Evolutionary conservation across 805 yeast species (phyloP).

Genomic region (Grigorovia humatica): DNA sequence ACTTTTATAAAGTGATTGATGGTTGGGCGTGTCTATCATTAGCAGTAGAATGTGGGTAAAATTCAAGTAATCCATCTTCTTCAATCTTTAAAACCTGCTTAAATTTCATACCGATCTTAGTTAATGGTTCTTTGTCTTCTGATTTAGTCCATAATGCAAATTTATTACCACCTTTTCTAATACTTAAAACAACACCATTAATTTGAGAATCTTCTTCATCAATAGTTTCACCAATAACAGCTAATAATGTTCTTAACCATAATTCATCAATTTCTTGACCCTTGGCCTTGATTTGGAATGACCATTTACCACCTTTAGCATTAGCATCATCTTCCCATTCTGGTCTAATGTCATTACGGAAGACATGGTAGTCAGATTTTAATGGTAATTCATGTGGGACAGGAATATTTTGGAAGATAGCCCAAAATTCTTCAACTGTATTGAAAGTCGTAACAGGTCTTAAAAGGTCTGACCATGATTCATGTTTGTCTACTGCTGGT

Average conservation of each 20-base stretch:
- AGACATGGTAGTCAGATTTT: constrained; percentile 89
- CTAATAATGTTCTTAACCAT: constrained; percentile 83
- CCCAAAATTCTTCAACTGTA: constrained; percentile 99
- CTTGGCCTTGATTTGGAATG: constrained; percentile 60
- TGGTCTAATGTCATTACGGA: constrained; percentile 88
- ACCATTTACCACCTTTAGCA: constrained; percentile 91
- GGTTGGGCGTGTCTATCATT: constrained; percentile 27
- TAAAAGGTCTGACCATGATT: constrained; percentile 85
- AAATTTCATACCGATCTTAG: constrained; percentile 74
- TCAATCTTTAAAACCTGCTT: constrained; percentile 72
- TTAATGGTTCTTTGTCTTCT: constrained; percentile 51
- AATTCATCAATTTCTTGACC: constrained; percentile 65
- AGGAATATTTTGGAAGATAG: constrained; percentile 88
- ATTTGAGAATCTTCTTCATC: constrained; percentile 78
- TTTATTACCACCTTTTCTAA: constrained; percentile 72
- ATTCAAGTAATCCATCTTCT: constrained; percentile 71
- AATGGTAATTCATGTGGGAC: constrained; percentile 82
- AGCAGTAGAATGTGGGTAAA: constrained; percentile 32
- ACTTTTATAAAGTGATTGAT: constrained; percentile 24
- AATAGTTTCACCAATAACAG: constrained; percentile 91
- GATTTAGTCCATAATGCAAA: constrained; percentile 91
- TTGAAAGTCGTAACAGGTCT: constrained; percentile 87
- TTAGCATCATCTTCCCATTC: constrained; percentile 96
- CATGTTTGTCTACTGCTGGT: constrained; percentile 69
- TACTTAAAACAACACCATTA: constrained; percentile 86